Base-by-base conservation (phyloP, 345 rosid species). In the Citrus maxima region DNA sequence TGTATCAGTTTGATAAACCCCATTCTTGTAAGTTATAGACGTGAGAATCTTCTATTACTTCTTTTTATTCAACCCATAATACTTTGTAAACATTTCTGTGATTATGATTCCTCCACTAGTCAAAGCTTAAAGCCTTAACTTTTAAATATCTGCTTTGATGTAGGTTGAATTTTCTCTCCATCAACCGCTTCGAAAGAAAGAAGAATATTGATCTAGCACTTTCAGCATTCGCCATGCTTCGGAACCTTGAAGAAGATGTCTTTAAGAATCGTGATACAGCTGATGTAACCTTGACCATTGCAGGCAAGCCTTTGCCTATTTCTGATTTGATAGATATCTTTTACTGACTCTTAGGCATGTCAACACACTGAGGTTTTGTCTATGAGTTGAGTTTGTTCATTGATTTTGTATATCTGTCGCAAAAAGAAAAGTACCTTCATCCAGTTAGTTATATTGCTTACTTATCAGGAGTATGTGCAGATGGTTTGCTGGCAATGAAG, bases 1-100 rank as follows among this genome's bases (percentile, higher is more conserved):
- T 93, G 77, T 89, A 90, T 54, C 98, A 92, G 86, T 96, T 93
- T 84, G 80, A 85, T 64, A 81, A 84, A 80, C 95, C 92, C 24
- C 82, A 7, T 70, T 78, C 86, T 79, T 79, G 80, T 71, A 92
- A 90, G 97, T 92, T 89, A 85, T 70, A 30, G 13, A 72, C 79
- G 77, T 10, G 49, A 42, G 4, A 42, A 42, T 83, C 89, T 72
- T 81, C 73, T 25, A 61, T 32, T 79, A 67, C 42, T 42, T 40
- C 35, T 60, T 55, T 64, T 55, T 60, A 28, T 64, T 80, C 74
- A 77, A 67, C 67, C 14, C 32, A 21, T 6, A 55, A 54, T 60
- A 10, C 35, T 42, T 22, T n/a, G 9, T n/a, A 22, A 62, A 27
- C 22, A 16, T 35, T 12, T 61, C 46, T 75, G 72, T 5, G 68